phyloP scores from a whole-genome alignment of 257 asterid genomes.

The Paraleonurus japonicus region DNA sequence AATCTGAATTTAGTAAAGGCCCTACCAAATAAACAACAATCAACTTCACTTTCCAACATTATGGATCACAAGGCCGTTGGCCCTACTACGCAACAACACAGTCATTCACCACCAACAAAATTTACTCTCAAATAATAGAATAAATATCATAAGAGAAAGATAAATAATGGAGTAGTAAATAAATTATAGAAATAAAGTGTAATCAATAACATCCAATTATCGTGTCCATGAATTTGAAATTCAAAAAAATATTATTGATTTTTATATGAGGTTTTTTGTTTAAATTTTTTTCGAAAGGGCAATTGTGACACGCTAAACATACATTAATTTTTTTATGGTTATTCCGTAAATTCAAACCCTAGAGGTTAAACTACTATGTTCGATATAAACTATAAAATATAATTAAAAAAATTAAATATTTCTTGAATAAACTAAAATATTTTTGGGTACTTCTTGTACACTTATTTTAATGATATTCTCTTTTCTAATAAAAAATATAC shows the following conservation, averaged over 20 bases:
- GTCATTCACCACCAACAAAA: conserved; percentile 22
- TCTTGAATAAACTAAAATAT: too few relatives aligned
- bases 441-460: too few relatives aligned
- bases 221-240: too few relatives aligned
- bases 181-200: too few relatives aligned
- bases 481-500: too few relatives aligned
- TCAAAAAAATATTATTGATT: too few relatives aligned
- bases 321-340: neutral
- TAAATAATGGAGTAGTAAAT: neutral
- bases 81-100: conserved; percentile 15
- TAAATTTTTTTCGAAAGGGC: neutral
- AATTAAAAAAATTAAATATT: too few relatives aligned
- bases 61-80: conserved; percentile 14
- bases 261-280: neutral
- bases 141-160: neutral
- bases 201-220: neutral
- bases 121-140: neutral
- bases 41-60: neutral
- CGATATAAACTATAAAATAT: too few relatives aligned
- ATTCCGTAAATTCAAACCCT: neutral
- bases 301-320: neutral
- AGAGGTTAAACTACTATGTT: too few relatives aligned
- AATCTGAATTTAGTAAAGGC: neutral
- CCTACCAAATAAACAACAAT: conserved; percentile 9
- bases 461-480: too few relatives aligned